A percentile compares a stretch with the other conserved stretches of the same genome.
Conservation (phyloP, 331 rosid species). For the Phaseolus coccineus region DNA sequence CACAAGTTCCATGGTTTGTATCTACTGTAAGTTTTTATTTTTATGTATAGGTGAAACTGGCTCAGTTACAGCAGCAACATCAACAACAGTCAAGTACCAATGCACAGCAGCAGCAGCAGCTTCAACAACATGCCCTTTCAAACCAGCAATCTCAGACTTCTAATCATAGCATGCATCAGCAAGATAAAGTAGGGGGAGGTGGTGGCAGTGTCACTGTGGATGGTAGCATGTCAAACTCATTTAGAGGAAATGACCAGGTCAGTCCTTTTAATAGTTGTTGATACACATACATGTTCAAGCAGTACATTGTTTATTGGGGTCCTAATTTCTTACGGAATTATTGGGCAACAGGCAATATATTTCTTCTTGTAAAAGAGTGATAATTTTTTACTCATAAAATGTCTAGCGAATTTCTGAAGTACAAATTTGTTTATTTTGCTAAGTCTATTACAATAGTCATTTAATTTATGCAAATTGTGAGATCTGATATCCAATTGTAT, state of each 20-base stretch:
- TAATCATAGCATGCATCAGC: conserved; percentile 83
- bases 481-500: conserved; percentile 20
- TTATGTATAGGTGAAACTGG: conserved; percentile 76
- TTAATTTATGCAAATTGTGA: conserved; percentile 11
- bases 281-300: conserved; percentile 5
- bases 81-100: conserved; percentile 68
- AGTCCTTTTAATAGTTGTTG: conserved; percentile 51
- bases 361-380: conserved; percentile 3
- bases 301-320: conserved; percentile 20
- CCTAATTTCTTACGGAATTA: not conserved
- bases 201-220: conserved; percentile 83
- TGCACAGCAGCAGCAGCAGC: conserved; percentile 79
- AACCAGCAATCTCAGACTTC: conserved; percentile 83
- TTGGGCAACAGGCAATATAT: not conserved
- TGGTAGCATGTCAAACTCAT: conserved; percentile 92
- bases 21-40: conserved; percentile 42
- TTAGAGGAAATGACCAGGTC: conserved; percentile 99
- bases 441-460: not conserved
- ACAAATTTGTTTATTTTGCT: not conserved
- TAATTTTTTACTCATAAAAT: not conserved
- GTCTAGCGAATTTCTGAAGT: conserved; percentile 3
- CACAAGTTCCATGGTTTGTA: conserved; percentile 27
- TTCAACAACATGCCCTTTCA: conserved; percentile 88
- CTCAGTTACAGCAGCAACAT: conserved; percentile 84
- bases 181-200: conserved; percentile 91